Conservation (phyloP, 2,329 filamentous ascomycete species). For the Colletotrichum paranaense region DNA sequence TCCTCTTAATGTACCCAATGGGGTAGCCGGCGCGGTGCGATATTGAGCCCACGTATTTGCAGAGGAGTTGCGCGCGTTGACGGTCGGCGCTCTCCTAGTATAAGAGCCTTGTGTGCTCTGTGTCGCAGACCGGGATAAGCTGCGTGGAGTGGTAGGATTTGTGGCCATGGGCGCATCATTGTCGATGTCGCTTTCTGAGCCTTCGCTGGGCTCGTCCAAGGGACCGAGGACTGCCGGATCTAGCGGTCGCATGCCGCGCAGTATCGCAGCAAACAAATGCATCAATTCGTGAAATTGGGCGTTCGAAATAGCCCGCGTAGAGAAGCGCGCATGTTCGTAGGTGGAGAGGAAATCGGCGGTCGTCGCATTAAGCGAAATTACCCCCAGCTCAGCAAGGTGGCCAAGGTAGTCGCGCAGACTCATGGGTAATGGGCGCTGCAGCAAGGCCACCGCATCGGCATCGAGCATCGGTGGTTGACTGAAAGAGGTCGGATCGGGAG, state of each 20-base stretch:
- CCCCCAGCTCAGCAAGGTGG: slow-evolving; percentile 74
- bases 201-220: slow-evolving; percentile 40
- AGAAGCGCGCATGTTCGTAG: slow-evolving; percentile 91
- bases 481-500: slow-evolving; percentile 57
- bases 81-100: slow-evolving; percentile 37
- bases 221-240: slow-evolving; percentile 62
- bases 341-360: slow-evolving; percentile 74
- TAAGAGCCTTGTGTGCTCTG: slow-evolving; percentile 46
- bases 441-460: slow-evolving; percentile 73
- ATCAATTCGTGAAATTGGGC: slow-evolving; percentile 81
- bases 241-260: slow-evolving; percentile 79
- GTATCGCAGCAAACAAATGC: slow-evolving; percentile 83
- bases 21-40: slow-evolving; percentile 65
- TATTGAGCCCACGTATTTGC: slow-evolving; percentile 57
- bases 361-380: slow-evolving; percentile 59
- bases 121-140: slow-evolving; percentile 42
- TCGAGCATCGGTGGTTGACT: slow-evolving; percentile 64
- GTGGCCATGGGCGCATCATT: slow-evolving; percentile 57
- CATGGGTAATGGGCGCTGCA: slow-evolving; percentile 78
- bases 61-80: slow-evolving; percentile 53
- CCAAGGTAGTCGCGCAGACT: slow-evolving; percentile 82
- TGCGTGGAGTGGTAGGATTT: slow-evolving; percentile 53
- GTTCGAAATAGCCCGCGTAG: slow-evolving; percentile 74
- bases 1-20: slow-evolving; percentile 54
- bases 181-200: slow-evolving; percentile 56